Evolutionary conservation across 164 flowering plant genomes (phyloP).

Genomic region (Annona cherimola): DNA sequence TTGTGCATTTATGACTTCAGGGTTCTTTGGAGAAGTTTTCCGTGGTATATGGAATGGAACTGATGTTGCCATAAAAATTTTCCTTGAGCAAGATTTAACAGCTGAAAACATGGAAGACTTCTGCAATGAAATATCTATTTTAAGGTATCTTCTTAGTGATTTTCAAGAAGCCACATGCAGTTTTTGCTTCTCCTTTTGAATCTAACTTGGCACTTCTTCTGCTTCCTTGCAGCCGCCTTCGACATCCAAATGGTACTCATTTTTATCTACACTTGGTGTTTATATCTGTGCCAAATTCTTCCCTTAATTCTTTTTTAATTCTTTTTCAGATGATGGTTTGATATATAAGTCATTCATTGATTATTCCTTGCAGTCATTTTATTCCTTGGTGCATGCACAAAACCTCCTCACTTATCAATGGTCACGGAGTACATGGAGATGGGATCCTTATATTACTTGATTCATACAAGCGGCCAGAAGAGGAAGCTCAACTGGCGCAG

Average conservation of each 20-base stretch:
- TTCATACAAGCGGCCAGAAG: constrained; percentile 87
- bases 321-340: neutral
- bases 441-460: constrained; percentile 84
- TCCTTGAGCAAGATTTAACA: constrained; percentile 93
- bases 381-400: constrained; percentile 96
- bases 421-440: constrained; percentile 97
- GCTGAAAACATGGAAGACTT: constrained; percentile 97
- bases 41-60: constrained; percentile 99
- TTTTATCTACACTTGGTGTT: neutral
- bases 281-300: neutral
- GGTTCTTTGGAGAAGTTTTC: constrained; percentile 96
- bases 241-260: constrained; percentile 90
- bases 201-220: constrained; percentile 20
- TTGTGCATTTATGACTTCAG: constrained; percentile 22
- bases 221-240: constrained; percentile 67
- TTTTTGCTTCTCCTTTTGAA: neutral
- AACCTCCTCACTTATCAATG: constrained; percentile 89
- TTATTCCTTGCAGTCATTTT: constrained; percentile 65
- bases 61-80: constrained; percentile 92
- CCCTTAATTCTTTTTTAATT: neutral
- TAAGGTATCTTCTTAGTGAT: constrained; percentile 43
- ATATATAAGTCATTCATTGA: neutral
- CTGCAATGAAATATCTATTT: constrained; percentile 93
- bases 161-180: neutral
- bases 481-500: constrained; percentile 88